Evolutionary conservation across 192 early-diverging fungal genomes (phyloP), one percentile per base, ranked within the genome.

Genomic region (Kickxella alabastrina): DNA sequence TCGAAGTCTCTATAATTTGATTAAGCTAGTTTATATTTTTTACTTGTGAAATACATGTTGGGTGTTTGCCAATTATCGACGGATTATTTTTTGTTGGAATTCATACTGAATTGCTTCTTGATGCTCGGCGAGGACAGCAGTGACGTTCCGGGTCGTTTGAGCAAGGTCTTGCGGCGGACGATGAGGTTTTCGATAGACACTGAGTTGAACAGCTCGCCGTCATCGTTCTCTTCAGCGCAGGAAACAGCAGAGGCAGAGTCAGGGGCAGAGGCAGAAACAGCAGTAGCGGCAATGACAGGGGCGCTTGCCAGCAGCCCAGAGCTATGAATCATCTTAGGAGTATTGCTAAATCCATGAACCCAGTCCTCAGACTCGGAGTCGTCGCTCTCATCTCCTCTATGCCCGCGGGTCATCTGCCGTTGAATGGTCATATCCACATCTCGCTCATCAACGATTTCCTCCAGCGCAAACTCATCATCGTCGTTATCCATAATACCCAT

Each of bases 121-220:
- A 43, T 25, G 3, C 22, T 40, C 2, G 50, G 10, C 15, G 38
- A 7, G 6, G 25, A 17, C 6, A 28, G 25, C 45, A 62, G 52
- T 12, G 54, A 2, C 0, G 36, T 26, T 17, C 70, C 70, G 0
- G 70, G 49, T 12, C 70, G 53, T 44, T 74, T 74, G 27, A 66
- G 36, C 43, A 61, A 19, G 12, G 70, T 62, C 27, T 40, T 44
- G 29, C 70, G 58, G 1, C 70, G 53, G 2, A 74, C 63, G 43
- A 74, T 74, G 18, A 74, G 59, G 41, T 46, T 49, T 45, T 65
- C 70, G n/a, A 74, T 54, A 3, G 62, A 27, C n/a, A 73, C 57
- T n/a, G 62, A 28, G 18, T 42, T 32, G 31, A 65, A 65, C 39
- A 52, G 31, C 15, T 18, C 35, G 25, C n/a, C 29, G 14, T 32